Evolutionary conservation across 1,284 basidiomycete species (phyloP).

Genomic region (Tilletiopsis washingtonensis): DNA sequence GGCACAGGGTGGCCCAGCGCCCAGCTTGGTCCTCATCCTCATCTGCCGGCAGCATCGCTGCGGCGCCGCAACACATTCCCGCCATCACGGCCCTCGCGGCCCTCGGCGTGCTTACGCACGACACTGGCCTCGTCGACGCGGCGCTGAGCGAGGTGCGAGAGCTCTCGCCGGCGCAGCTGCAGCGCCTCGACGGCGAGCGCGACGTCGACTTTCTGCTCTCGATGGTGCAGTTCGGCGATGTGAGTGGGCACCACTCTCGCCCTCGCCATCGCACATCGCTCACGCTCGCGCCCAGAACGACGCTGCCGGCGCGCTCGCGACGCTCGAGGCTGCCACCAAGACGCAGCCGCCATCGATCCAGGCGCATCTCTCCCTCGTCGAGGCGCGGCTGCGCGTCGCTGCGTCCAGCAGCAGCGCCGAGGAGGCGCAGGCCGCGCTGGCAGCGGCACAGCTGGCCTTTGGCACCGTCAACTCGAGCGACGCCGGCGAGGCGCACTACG

Average conservation of each 20-base stretch:
- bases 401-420: neutral
- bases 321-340: too few species aligned
- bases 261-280: too few species aligned
- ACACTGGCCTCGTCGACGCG: slow-evolving; percentile 74
- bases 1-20: neutral
- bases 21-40: neutral
- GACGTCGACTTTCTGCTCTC: neutral
- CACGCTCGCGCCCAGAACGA: too few species aligned
- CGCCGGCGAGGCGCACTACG: neutral
- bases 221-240: neutral
- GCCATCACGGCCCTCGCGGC: slow-evolving; percentile 76
- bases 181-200: neutral
- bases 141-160: slow-evolving; percentile 76
- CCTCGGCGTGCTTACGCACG: slow-evolving; percentile 71
- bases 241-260: neutral
- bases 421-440: neutral
- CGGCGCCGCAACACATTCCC: slow-evolving; percentile 54
- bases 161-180: too few species aligned
- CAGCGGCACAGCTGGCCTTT: neutral
- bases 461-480: neutral
- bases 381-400: neutral
- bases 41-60: slow-evolving; percentile 3
- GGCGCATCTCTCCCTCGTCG: neutral
- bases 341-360: neutral
- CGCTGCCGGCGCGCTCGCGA: too few species aligned